Evolutionary conservation across 2,329 filamentous ascomycete species (phyloP).

Genomic region (Capronia americana): DNA sequence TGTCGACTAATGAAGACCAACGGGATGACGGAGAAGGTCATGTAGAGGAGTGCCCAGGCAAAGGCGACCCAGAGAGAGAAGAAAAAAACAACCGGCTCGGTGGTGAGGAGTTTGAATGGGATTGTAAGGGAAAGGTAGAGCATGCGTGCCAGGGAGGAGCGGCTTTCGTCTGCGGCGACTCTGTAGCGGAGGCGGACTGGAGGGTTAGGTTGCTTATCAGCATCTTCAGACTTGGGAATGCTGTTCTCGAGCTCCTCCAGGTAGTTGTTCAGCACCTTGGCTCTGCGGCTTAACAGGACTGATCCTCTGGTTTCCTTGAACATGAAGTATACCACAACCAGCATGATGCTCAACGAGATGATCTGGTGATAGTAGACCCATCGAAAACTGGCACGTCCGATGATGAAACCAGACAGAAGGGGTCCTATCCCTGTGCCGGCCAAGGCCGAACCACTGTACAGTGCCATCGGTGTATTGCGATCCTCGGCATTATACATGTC

Average conservation of each 20-base stretch:
- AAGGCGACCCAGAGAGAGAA: constrained; percentile 92
- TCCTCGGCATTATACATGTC: constrained; percentile 81
- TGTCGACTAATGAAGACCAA: constrained; percentile 75
- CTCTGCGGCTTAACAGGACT: constrained; percentile 79
- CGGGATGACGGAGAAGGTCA: constrained; percentile 81
- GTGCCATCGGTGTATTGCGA: constrained; percentile 86
- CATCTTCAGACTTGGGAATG: constrained; percentile 63
- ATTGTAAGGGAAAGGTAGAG: constrained; percentile 37
- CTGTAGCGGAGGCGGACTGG: constrained; percentile 34
- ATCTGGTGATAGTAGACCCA: constrained; percentile 91
- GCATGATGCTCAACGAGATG: constrained; percentile 69
- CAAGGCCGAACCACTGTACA: constrained; percentile 81
- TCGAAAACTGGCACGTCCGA: constrained; percentile 72
- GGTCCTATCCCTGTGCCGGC: constrained; percentile 82
- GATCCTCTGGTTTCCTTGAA: constrained; percentile 84
- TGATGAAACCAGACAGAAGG: constrained; percentile 72
- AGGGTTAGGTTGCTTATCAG: constrained; percentile 1
- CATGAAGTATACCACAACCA: constrained; percentile 68
- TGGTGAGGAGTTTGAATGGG: constrained; percentile 59
- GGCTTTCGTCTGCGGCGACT: constrained; percentile 35
- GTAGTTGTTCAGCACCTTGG: constrained; percentile 75
- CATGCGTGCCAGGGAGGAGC: constrained; percentile 36
- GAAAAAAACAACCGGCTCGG: constrained; percentile 68
- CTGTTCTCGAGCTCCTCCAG: constrained; percentile 65
- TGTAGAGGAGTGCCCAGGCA: constrained; percentile 85